phyloP scores from a whole-genome alignment of 2,329 filamentous ascomycete genomes.

The Didymella sp. region DNA sequence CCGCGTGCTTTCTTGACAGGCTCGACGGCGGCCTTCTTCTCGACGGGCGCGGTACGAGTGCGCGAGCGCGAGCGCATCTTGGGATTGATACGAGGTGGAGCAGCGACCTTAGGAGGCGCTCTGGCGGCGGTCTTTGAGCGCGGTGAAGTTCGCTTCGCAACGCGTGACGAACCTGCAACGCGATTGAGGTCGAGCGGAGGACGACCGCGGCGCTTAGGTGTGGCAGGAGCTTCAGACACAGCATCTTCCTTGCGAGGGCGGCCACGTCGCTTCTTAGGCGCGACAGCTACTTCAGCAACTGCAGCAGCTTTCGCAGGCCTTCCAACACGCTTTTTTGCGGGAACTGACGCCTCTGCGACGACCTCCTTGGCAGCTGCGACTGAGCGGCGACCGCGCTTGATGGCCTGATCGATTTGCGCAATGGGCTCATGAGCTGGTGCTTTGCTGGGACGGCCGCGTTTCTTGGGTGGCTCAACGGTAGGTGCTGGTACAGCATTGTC shows the following conservation, averaged over 20 bases:
- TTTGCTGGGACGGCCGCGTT: slow-evolving; percentile 33
- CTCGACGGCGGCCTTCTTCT: slow-evolving; percentile 16
- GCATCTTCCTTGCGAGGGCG: slow-evolving; percentile 24
- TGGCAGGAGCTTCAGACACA: slow-evolving; percentile 1
- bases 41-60: slow-evolving; percentile 25
- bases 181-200: slow-evolving; percentile 23
- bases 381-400: slow-evolving; percentile 26
- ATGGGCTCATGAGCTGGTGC: slow-evolving; percentile 13
- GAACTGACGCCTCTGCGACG: slow-evolving; percentile 6
- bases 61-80: slow-evolving; percentile 32
- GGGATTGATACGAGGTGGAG: slow-evolving; percentile 26
- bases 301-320: slow-evolving; percentile 13
- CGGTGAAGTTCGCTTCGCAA: slow-evolving; percentile 28
- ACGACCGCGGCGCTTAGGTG: slow-evolving; percentile 23
- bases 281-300: slow-evolving; percentile 4
- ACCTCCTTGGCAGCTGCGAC: slow-evolving; percentile 11
- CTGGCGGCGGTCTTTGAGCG: slow-evolving; percentile 16
- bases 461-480: slow-evolving; percentile 24
- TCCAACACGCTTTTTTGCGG: slow-evolving; percentile 21
- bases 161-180: slow-evolving; percentile 31
- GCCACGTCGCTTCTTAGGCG: slow-evolving; percentile 25
- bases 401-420: slow-evolving; percentile 14
- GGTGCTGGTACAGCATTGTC: slow-evolving; percentile 1
- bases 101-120: slow-evolving; percentile 5
- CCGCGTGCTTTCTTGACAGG: slow-evolving; percentile 30